Conservation (phyloP, 2,329 filamentous ascomycete genomes). For the Phaeosphaeriaceae sp. region DNA sequence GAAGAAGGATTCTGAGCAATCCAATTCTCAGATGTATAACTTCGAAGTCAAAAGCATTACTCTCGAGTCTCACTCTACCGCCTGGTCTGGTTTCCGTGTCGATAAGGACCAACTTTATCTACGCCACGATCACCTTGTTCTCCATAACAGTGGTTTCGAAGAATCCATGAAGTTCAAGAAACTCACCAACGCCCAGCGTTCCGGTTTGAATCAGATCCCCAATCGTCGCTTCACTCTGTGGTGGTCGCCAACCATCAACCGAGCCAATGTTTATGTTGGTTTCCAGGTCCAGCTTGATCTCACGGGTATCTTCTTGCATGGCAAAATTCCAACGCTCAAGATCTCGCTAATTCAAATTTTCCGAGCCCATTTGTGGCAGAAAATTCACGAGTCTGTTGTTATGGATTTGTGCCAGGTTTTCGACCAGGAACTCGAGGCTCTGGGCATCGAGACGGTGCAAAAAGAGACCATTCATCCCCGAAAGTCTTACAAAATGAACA, state of each 20-base stretch:
- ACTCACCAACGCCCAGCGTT: slow-evolving; percentile 93
- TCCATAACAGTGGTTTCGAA: slow-evolving; percentile 45
- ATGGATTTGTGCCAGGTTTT: slow-evolving; percentile 99
- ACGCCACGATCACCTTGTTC: slow-evolving; percentile 46
- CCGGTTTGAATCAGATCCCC: slow-evolving; percentile 96
- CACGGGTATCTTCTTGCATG: slow-evolving; percentile 98
- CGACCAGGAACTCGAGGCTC: slow-evolving; percentile 92
- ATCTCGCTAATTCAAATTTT: slow-evolving; percentile 99
- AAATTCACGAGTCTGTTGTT: slow-evolving; percentile 97
- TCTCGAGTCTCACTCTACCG: slow-evolving; percentile 52
- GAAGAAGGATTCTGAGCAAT: slow-evolving; percentile 1
- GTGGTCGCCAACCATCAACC: slow-evolving; percentile 92
- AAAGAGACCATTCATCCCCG: slow-evolving; percentile 99
- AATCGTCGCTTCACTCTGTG: slow-evolving; percentile 98
- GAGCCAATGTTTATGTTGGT: slow-evolving; percentile 97
- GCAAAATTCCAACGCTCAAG: slow-evolving; percentile 97
- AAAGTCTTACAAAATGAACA: slow-evolving; percentile 99
- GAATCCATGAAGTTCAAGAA: slow-evolving; percentile 97
- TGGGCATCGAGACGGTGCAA: slow-evolving; percentile 96
- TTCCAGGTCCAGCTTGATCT: slow-evolving; percentile 98
- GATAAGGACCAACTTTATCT: slow-evolving; percentile 60
- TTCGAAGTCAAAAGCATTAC: slow-evolving; percentile 52
- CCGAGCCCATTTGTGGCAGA: slow-evolving; percentile 99
- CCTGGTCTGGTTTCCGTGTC: slow-evolving; percentile 60
- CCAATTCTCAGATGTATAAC: slow-evolving; percentile 25